Percentiles rank a stretch among this genome's conserved stretches.
Conservation (phyloP, 78 protist genomes). For the Protostelium mycophagum region DNA sequence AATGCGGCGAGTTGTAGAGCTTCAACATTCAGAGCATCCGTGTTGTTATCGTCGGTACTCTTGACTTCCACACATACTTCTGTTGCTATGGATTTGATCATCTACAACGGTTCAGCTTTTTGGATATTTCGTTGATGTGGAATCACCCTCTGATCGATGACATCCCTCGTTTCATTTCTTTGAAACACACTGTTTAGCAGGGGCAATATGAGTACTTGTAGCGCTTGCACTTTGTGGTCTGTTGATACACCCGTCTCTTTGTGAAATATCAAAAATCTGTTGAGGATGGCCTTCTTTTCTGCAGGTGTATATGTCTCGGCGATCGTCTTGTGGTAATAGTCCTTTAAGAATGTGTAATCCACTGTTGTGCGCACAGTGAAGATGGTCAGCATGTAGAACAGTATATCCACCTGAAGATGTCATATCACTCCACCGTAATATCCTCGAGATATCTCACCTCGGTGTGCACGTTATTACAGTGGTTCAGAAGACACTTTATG, state of each 20-base stretch:
- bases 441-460: slow-evolving; percentile 19
- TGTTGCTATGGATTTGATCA: not conserved
- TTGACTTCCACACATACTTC: not conserved
- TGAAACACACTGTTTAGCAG: slow-evolving; percentile 10
- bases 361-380: slow-evolving; percentile 39
- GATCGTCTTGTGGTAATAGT: slow-evolving; percentile 55
- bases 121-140: too few species aligned
- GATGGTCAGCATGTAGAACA: slow-evolving; percentile 67
- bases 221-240: slow-evolving; percentile 66
- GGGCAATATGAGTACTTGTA: slow-evolving; percentile 75
- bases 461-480: slow-evolving; percentile 33
- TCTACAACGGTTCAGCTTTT: too few species aligned
- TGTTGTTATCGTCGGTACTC: not conserved
- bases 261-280: slow-evolving; percentile 33
- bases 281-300: slow-evolving; percentile 21
- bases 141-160: not conserved
- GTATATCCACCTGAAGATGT: slow-evolving; percentile 16
- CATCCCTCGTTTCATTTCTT: not conserved
- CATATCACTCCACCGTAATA: not conserved
- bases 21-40: slow-evolving; percentile 28
- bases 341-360: slow-evolving; percentile 67
- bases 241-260: slow-evolving; percentile 4
- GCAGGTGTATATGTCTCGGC: slow-evolving; percentile 14
- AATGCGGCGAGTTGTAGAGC: slow-evolving; percentile 78
- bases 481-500: slow-evolving; percentile 68